These are phyloP conservation scores for Salix koriyanagi DNA, from an alignment of 345 rosid genomes.

Conservation along the genomic window DNA sequence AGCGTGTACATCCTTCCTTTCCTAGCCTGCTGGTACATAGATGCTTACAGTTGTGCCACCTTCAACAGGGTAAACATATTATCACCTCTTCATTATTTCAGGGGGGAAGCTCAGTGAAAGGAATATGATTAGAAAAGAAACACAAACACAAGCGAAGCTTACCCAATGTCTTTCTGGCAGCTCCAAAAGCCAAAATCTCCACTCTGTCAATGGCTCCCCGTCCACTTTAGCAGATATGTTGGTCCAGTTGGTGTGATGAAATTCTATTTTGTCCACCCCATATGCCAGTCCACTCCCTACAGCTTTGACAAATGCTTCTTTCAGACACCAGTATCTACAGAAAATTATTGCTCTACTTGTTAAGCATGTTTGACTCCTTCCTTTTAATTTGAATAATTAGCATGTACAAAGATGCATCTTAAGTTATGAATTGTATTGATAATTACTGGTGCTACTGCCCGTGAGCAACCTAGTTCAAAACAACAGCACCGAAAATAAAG, in stretches of 20 bases:
- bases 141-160: conserved; percentile 7
- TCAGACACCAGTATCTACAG: conserved; percentile 63
- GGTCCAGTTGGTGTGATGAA: conserved; percentile 51
- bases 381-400: not conserved
- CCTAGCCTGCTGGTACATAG: not conserved
- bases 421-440: not conserved
- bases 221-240: conserved; percentile 39
- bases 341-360: not conserved
- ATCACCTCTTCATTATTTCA: not conserved
- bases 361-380: not conserved
- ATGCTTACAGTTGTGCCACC: not conserved
- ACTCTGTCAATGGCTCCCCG: conserved; percentile 28
- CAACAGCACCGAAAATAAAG: no score
- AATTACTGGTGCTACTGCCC: no score
- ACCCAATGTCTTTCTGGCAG: conserved; percentile 45
- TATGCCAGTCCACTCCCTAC: conserved; percentile 47
- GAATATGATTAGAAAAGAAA: not conserved
- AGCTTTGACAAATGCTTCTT: conserved; percentile 78
- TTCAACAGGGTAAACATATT: not conserved
- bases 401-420: not conserved
- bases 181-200: conserved; percentile 58
- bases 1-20: no score
- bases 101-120: not conserved
- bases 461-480: no score
- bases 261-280: conserved; percentile 52